Percentiles rank a stretch among this genome's conserved stretches.
Evolutionary conservation across 1,284 basidiomycete species (phyloP).

Genomic region (Erythrobasidium hasegawianum): DNA sequence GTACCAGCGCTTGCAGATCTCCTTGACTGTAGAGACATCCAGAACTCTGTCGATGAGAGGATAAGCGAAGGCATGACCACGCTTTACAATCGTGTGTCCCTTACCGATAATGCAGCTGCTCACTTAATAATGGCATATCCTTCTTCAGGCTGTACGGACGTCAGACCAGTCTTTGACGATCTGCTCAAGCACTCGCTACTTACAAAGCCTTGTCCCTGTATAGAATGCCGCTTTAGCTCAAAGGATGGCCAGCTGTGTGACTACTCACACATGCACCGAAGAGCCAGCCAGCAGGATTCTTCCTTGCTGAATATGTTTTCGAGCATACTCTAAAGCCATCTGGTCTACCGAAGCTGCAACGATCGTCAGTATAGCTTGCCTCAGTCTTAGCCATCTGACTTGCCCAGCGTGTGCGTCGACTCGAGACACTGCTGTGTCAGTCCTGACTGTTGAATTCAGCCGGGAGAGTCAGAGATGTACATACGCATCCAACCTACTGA

Average conservation of each 20-base stretch:
- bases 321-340: constrained; percentile 47
- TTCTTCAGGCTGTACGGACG: constrained; percentile 24
- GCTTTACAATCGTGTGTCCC: not conserved
- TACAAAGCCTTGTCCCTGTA: constrained; percentile 23
- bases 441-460: constrained; percentile 35
- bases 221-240: not conserved
- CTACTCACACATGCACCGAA: constrained; percentile 50
- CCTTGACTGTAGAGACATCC: constrained; percentile 32
- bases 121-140: constrained; percentile 17
- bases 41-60: constrained; percentile 9
- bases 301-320: constrained; percentile 45
- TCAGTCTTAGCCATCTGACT: not conserved
- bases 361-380: not conserved
- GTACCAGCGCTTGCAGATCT: constrained; percentile 27
- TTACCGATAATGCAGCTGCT: constrained; percentile 23
- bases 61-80: not conserved
- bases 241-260: constrained; percentile 9
- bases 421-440: constrained; percentile 41
- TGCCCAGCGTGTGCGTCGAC: constrained; percentile 34
- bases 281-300: constrained; percentile 49
- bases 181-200: not conserved
- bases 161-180: not conserved
- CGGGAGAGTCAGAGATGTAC: too few species aligned
- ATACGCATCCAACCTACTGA: constrained; percentile 10
- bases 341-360: constrained; percentile 32